Conservation (phyloP, 2,329 filamentous ascomycete genomes). For the Penicillium sp. region DNA sequence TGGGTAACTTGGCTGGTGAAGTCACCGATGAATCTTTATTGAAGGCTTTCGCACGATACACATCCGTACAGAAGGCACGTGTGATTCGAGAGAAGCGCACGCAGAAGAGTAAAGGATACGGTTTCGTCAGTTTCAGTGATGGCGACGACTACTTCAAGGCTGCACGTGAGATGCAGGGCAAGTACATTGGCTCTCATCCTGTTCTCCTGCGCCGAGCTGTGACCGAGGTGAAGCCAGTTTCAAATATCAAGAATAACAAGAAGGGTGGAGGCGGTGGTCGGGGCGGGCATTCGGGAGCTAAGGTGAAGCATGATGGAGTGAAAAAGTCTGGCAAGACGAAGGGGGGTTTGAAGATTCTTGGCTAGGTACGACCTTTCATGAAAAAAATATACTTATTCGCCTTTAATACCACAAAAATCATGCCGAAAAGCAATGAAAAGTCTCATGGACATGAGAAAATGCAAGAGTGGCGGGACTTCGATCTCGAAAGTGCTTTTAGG, state of each 20-base stretch:
- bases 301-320: slow-evolving; percentile 46
- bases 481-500: background rate
- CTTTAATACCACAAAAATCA: background rate
- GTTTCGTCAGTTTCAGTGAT: slow-evolving; percentile 93
- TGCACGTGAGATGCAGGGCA: slow-evolving; percentile 96
- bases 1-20: slow-evolving; percentile 94
- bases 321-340: slow-evolving; percentile 50
- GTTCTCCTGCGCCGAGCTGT: slow-evolving; percentile 83
- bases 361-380: slow-evolving; percentile 27
- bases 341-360: slow-evolving; percentile 46
- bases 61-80: slow-evolving; percentile 85
- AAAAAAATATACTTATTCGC: background rate
- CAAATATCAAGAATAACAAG: slow-evolving; percentile 51
- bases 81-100: slow-evolving; percentile 95
- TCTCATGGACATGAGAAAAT: background rate
- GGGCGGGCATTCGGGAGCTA: slow-evolving; percentile 38
- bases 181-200: slow-evolving; percentile 98
- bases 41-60: slow-evolving; percentile 89
- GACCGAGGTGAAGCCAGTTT: slow-evolving; percentile 81
- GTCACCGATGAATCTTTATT: slow-evolving; percentile 93
- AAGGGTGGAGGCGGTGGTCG: slow-evolving; percentile 32
- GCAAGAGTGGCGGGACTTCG: background rate
- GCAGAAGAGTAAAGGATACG: slow-evolving; percentile 93
- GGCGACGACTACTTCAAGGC: slow-evolving; percentile 96
- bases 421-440: background rate